Base-by-base conservation (phyloP, 805 yeast genomes). In the Saccharomyces mikatae region DNA sequence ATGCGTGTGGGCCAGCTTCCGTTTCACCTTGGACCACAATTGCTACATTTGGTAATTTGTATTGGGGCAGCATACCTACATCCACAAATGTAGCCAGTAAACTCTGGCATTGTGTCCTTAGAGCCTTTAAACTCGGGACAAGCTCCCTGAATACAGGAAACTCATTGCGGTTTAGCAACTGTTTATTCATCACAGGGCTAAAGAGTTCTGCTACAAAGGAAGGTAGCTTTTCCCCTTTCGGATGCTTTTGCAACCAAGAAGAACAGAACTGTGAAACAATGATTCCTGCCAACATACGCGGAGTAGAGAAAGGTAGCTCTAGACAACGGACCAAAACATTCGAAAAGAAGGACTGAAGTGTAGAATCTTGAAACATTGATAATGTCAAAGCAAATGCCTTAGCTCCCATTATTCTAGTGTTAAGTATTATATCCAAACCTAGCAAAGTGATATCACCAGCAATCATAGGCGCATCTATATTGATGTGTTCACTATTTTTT, bases 1-100 rank as follows among this genome's bases (percentile, higher is more conserved):
- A 94, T 0, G 97, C 98, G 62, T 86, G 90, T 1, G 96, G 89
- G 1, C 97, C 97, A 1, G 97, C 96, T 56, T 88, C 96, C 0
- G 82, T 76, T 66, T 94, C 98, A 36, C 99, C 99, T 69, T 90
- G 92, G 3, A 92, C 97, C 9, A 91, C 83, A 4, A 90, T 84
- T 0, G 99, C 94, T 21, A 94, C 69, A 52, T 83, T 87, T 0
- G 97, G 97, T 4, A 89, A 68, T 65, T 84, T 86, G 22, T 79
- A 75, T 11, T 82, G 79, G 1, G 92, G 77, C 22, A 92, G 69
- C 68, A 85, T 86, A 4, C 92, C 97, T 31, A 77, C 80, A 50
- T 85, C 89, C 44, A 83, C 80, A 69, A 94, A 88, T 1, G 89
- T 82, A 53, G 85, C 83, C 58, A 90, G 80, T 52, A 94, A 71